Conservation (phyloP, 345 rosid genomes). For the Zanthoxylum bungeanum region DNA sequence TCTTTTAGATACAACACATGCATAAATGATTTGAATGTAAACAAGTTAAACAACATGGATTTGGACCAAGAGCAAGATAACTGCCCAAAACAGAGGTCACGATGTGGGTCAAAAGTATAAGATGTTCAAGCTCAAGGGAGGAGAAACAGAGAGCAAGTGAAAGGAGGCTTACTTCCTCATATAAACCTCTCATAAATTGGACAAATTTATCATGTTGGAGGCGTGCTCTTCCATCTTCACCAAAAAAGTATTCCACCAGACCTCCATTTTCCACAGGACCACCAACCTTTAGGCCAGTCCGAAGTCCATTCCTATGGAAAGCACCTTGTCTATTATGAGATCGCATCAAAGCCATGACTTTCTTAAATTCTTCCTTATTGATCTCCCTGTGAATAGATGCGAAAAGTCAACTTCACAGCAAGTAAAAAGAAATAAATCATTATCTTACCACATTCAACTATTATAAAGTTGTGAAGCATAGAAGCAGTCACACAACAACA, state of each 20-base stretch:
- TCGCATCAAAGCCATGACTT: conserved; percentile 92
- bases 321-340: conserved; percentile 80
- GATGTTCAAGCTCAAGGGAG: not conserved
- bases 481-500: not conserved
- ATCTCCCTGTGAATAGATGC: conserved; percentile 56
- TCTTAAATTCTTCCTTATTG: conserved; percentile 79
- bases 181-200: conserved; percentile 67
- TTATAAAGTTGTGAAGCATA: not conserved
- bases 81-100: not conserved
- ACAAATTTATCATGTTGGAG: conserved; percentile 76
- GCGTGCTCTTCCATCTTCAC: conserved; percentile 60
- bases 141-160: not conserved
- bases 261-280: conserved; percentile 85
- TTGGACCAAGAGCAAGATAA: not conserved
- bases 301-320: conserved; percentile 62
- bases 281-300: conserved; percentile 54
- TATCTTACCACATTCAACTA: not conserved
- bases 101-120: not conserved
- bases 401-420: conserved; percentile 16
- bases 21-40: not conserved
- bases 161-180: conserved; percentile 57
- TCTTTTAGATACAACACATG: not conserved
- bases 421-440: conserved; percentile 25
- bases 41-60: not conserved
- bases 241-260: conserved; percentile 80